Base-by-base conservation (phyloP, 352 stramenopile species). In the Peronospora farinosa region DNA sequence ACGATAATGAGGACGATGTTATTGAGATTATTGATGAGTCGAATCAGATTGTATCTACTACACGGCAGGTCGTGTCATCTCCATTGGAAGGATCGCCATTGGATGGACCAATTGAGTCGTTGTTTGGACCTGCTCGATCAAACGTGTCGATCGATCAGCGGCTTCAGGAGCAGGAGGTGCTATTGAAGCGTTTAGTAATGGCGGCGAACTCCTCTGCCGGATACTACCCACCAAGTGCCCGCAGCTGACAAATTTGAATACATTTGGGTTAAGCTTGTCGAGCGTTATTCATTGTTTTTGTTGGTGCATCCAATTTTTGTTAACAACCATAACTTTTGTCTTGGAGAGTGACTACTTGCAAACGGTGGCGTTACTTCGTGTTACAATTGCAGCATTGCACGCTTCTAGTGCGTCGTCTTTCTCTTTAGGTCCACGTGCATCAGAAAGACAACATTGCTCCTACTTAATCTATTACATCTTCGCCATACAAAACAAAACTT, bases 121-220 rank as follows among this genome's bases (percentile, higher is more conserved):
- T 66, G 37, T 68, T 64, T 23, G 47, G 51, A 25, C 65, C 51
- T 9, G 37, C 36, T 36, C 53, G 51, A 31, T 55, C 42, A 32
- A 65, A 51, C 32, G 45, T 56, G 19, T 54, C 63, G 36, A 67
- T 72, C 12, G 60, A 66, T 13, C 64, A 72, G 60, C 54, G 64
- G 21, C 51, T 72, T 19, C 55, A 67, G 7, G 64, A 72, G 33
- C 64, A 72, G 31, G 64, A 72, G 45, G 41, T 64, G 13, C 32
- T 72, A 11, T 31, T 72, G 21, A 62, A 72, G 41, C 49, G 40
- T 13, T 17, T 72, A 2, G 59, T 72, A 16, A 69, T 72, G 63
- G 59, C 66, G 17, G 66, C 66, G 5, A 75, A 58, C 28, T 62
- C 51, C 11, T 61, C 63, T 4, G 27, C 45, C 12, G 66, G 66